Evolutionary conservation across 164 flowering plant genomes (phyloP).

Genomic region (Magnolia kwangsiensis): DNA sequence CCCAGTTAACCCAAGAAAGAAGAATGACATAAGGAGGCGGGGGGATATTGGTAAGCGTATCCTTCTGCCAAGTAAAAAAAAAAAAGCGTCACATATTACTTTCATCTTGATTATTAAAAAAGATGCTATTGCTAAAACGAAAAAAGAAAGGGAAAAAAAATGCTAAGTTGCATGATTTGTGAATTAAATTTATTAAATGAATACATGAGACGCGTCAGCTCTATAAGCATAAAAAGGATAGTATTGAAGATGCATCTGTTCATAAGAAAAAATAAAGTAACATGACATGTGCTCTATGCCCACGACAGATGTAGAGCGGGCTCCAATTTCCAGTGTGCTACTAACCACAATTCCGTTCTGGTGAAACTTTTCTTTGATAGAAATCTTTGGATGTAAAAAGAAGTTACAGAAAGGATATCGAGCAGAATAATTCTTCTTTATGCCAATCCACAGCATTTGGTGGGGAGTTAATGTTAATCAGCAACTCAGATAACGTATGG

Average conservation of each 20-base stretch:
- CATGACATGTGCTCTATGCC: background rate
- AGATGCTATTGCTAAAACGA: no score
- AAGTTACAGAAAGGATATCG: background rate
- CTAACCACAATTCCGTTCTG: no score
- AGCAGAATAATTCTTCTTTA: background rate
- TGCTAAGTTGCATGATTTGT: background rate
- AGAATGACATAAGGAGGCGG: constrained; percentile 57
- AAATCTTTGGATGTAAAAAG: background rate
- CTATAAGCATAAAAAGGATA: background rate
- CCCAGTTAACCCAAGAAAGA: constrained; percentile 94
- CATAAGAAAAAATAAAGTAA: background rate
- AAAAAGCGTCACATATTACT: background rate
- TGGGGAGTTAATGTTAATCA: background rate
- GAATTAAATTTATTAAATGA: background rate
- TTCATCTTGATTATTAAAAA: background rate
- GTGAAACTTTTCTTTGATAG: background rate
- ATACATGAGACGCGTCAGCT: background rate
- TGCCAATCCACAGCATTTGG: background rate
- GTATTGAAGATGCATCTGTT: background rate
- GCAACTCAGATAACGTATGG: background rate
- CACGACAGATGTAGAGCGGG: no score
- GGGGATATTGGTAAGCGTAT: constrained; percentile 54
- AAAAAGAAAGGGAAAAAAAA: background rate
- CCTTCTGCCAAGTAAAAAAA: constrained; percentile 37
- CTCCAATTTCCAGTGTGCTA: no score